These are phyloP conservation scores for Silene latifolia DNA, from an alignment of 148 eudicot genomes.

Conservation along the genomic window DNA sequence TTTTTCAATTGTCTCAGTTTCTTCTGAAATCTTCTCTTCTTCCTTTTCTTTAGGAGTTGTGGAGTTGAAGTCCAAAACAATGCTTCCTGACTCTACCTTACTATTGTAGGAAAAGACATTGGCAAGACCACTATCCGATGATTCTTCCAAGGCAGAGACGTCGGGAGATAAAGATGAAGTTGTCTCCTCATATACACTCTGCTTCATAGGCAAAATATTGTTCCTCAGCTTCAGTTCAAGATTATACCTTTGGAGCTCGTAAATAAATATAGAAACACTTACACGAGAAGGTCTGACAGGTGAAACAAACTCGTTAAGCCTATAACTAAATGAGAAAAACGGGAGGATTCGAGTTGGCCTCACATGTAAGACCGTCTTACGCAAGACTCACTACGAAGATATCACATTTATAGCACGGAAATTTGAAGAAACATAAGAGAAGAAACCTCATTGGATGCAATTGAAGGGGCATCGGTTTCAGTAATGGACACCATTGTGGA, in stretches of 20 bases:
- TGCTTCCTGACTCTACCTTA: conserved; percentile 50
- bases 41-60: conserved; percentile 15
- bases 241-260: not conserved
- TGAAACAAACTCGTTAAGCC: no score
- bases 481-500: conserved; percentile 10
- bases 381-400: not conserved
- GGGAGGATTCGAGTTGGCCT: no score
- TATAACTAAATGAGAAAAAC: no score
- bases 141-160: conserved; percentile 22
- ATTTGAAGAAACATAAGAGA: not conserved
- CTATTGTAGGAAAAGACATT: conserved; percentile 39
- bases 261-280: no score
- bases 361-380: not conserved
- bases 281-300: no score
- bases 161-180: conserved; percentile 13
- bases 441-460: conserved; percentile 12
- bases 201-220: conserved; percentile 31
- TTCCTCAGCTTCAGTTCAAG: not conserved
- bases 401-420: not conserved
- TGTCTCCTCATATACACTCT: conserved; percentile 36
- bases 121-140: conserved; percentile 20
- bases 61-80: conserved; percentile 54
- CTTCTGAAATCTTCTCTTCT: conserved; percentile 24
- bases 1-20: conserved; percentile 25
- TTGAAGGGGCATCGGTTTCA: not conserved